phyloP scores from a whole-genome alignment of 2,329 filamentous ascomycete genomes.

The Sphaceloma murrayae region DNA sequence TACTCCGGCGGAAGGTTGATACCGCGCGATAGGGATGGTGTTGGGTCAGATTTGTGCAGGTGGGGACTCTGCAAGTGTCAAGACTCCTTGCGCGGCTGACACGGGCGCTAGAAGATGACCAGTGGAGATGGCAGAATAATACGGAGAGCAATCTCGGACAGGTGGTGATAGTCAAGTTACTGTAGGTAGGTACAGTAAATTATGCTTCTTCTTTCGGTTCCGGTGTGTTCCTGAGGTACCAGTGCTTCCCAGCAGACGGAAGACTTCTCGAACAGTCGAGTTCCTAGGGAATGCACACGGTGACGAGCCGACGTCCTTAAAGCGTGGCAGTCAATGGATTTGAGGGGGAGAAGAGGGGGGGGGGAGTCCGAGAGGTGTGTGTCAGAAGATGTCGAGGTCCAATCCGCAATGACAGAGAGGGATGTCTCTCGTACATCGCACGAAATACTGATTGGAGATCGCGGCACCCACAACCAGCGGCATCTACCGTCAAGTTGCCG shows the following conservation, averaged over 20 bases:
- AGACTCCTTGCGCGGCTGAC: constrained; percentile 10
- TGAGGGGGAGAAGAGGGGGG: too few relatives aligned
- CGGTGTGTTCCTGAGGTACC: not conserved
- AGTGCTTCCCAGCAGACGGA: not conserved
- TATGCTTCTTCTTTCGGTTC: constrained; percentile 11
- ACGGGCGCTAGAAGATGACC: constrained; percentile 14
- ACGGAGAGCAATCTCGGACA: constrained; percentile 15
- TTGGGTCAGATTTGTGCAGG: constrained; percentile 5
- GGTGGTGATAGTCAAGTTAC: constrained; percentile 8
- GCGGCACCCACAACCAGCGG: constrained; percentile 5
- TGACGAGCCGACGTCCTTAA: too few relatives aligned
- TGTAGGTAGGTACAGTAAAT: constrained; percentile 8
- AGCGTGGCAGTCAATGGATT: too few relatives aligned
- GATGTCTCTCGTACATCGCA: constrained; percentile 13
- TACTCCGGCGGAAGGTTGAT: constrained; percentile 5
- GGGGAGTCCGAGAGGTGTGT: not conserved
- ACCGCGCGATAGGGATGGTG: constrained; percentile 13
- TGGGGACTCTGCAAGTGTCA: constrained; percentile 13
- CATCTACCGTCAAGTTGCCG: not conserved
- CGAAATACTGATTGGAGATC: constrained; percentile 2
- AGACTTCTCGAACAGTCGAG: not conserved
- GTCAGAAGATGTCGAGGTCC: not conserved
- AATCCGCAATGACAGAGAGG: constrained; percentile 3
- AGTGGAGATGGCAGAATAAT: constrained; percentile 15
- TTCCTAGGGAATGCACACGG: not conserved